Conservation (phyloP, 2,329 filamentous ascomycete species). For the Cordyceps fumosorosea region DNA sequence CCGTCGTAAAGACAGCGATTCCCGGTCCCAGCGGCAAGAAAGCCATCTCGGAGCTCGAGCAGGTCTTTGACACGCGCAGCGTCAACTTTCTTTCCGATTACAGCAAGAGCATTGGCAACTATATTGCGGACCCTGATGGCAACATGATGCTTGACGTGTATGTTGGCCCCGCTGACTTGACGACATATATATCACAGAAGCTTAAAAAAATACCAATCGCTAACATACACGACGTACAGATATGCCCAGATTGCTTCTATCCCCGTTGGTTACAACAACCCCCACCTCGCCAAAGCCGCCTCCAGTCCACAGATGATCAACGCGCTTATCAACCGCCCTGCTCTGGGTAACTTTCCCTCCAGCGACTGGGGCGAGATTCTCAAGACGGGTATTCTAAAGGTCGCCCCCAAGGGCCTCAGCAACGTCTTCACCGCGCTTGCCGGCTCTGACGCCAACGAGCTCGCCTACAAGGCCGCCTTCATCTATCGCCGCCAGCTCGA, state of each 20-base stretch:
- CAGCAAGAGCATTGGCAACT: conserved; percentile 70
- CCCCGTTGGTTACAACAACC: conserved; percentile 89
- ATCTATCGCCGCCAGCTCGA: conserved; percentile 82
- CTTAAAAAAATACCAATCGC: not conserved
- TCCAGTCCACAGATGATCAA: conserved; percentile 71
- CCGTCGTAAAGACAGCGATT: conserved; percentile 53
- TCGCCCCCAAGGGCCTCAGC: conserved; percentile 74
- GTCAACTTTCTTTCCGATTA: conserved; percentile 80
- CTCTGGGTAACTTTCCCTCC: conserved; percentile 84
- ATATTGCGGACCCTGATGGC: conserved; percentile 66
- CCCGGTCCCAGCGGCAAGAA: conserved; percentile 71
- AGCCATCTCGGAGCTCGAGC: conserved; percentile 61
- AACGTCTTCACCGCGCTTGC: conserved; percentile 89
- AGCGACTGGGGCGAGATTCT: conserved; percentile 77
- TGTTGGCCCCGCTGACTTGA: conserved; percentile 21
- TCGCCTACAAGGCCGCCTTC: conserved; percentile 91
- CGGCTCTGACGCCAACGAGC: conserved; percentile 89
- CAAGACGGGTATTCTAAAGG: conserved; percentile 71
- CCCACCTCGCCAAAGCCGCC: conserved; percentile 61
- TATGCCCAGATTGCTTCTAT: conserved; percentile 93
- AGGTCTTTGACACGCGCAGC: conserved; percentile 79
- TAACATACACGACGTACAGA: conserved; percentile 29
- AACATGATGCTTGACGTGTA: conserved; percentile 68
- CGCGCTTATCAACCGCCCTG: conserved; percentile 80
- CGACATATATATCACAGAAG: too few relatives aligned